Percentiles rank a stretch among this genome's conserved stretches.
Evolutionary conservation across 768 basidiomycete species (phyloP).

Genomic region (Pulveroboletus sp.): DNA sequence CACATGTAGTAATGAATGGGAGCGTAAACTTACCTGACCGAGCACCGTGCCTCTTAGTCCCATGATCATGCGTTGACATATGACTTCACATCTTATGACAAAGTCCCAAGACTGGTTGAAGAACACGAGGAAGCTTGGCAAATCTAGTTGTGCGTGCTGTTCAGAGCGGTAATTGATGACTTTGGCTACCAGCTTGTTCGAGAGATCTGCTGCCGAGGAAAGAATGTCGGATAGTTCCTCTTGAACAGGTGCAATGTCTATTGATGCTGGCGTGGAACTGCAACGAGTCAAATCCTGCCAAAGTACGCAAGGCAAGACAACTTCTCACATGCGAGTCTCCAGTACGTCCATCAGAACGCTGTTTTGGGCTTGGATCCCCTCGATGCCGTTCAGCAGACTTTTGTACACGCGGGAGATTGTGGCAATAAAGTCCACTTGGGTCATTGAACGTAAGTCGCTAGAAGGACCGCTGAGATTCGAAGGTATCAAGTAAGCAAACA

Average conservation of each 20-base stretch:
- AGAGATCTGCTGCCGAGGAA: conserved; percentile 76
- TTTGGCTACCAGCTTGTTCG: conserved; percentile 78
- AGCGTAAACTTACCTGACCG: conserved; percentile 55
- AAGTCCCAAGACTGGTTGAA: conserved; percentile 89
- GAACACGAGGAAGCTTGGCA: conserved; percentile 72
- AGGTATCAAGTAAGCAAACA: background rate
- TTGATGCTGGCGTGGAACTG: conserved; percentile 39
- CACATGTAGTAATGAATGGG: background rate
- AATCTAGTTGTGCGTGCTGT: conserved; percentile 66
- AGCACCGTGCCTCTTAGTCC: conserved; percentile 83
- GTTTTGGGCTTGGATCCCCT: conserved; percentile 63
- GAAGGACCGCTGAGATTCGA: conserved; percentile 36
- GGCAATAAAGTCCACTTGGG: conserved; percentile 62
- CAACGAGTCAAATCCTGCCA: background rate
- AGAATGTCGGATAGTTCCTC: conserved; percentile 76
- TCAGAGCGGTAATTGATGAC: conserved; percentile 75
- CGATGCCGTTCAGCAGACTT: conserved; percentile 58
- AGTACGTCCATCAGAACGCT: conserved; percentile 54
- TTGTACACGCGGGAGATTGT: conserved; percentile 60
- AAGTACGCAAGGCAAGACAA: background rate
- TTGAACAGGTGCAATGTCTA: conserved; percentile 44
- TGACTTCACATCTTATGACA: conserved; percentile 80
- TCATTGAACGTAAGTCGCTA: conserved; percentile 59
- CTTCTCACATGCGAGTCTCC: conserved; percentile 41
- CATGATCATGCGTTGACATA: conserved; percentile 90